A percentile compares a stretch with the other conserved stretches of the same genome.
phyloP scores from a whole-genome alignment of 306 rosid species.

The Cotoneaster glaucophyllus region DNA sequence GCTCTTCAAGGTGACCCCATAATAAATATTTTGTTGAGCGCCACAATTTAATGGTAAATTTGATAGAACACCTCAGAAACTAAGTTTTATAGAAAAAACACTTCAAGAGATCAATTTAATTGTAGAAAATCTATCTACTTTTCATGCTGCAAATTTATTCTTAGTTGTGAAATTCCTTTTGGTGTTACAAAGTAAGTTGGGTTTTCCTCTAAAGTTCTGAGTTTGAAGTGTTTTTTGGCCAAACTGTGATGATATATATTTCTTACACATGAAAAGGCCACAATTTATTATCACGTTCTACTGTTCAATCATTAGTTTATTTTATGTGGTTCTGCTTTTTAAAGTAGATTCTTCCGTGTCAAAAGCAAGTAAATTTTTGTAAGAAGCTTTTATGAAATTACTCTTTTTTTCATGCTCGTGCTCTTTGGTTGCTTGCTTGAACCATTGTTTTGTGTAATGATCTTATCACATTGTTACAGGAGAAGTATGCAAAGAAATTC shows the following conservation, averaged over 20 bases:
- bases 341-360: not conserved
- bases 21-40: not conserved
- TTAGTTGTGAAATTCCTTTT: not conserved
- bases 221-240: not conserved
- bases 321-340: not conserved
- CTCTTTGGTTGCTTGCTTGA: not conserved
- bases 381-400: not conserved
- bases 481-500: conserved; percentile 23
- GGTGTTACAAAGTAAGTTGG: not conserved
- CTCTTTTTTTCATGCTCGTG: not conserved
- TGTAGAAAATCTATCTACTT: not conserved
- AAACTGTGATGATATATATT: not conserved
- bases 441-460: not conserved
- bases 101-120: not conserved
- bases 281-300: not conserved
- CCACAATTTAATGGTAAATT: too few relatives aligned
- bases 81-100: not conserved
- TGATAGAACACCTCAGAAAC: not conserved
- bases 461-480: conserved; percentile 36
- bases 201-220: not conserved
- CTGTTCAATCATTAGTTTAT: not conserved
- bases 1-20: not conserved
- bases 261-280: not conserved
- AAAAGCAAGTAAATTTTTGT: not conserved
- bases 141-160: not conserved